phyloP scores from a whole-genome alignment of 1,139 yeast species.

The Hyphopichia wangnamkhiaoensis region DNA sequence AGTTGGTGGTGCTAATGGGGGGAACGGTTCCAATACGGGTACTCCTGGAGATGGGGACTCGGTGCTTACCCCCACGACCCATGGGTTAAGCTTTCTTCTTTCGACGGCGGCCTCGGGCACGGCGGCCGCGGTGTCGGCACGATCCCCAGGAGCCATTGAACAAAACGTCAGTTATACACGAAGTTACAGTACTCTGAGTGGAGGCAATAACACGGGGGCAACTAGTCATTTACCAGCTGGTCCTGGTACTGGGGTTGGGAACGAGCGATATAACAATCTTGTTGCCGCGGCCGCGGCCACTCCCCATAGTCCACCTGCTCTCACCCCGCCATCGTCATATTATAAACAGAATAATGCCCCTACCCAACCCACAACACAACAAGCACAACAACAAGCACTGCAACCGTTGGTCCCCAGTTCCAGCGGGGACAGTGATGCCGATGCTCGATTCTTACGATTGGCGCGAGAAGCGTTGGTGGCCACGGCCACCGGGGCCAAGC shows the following conservation, averaged over 20 bases:
- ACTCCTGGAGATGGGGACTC: neutral
- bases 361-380: no score
- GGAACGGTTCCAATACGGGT: neutral
- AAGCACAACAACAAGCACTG: no score
- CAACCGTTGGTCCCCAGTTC: neutral
- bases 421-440: constrained; percentile 30
- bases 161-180: constrained; percentile 13
- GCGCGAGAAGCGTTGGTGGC: constrained; percentile 51
- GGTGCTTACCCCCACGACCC: constrained; percentile 1
- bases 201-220: constrained; percentile 1
- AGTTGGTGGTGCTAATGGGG: neutral
- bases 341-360: constrained; percentile 6
- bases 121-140: no score
- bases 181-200: constrained; percentile 10
- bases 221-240: constrained; percentile 4
- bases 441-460: constrained; percentile 39
- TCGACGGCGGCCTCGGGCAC: neutral
- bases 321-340: neutral
- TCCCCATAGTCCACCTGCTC: neutral
- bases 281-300: neutral
- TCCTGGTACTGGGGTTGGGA: constrained; percentile 5
- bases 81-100: constrained; percentile 1
- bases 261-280: constrained; percentile 3
- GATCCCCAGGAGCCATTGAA: constrained; percentile 10
- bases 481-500: constrained; percentile 37